Evolutionary conservation across 345 rosid genomes (phyloP), one percentile per base, ranked within the genome.

Genomic region (Bruguiera parviflora): DNA sequence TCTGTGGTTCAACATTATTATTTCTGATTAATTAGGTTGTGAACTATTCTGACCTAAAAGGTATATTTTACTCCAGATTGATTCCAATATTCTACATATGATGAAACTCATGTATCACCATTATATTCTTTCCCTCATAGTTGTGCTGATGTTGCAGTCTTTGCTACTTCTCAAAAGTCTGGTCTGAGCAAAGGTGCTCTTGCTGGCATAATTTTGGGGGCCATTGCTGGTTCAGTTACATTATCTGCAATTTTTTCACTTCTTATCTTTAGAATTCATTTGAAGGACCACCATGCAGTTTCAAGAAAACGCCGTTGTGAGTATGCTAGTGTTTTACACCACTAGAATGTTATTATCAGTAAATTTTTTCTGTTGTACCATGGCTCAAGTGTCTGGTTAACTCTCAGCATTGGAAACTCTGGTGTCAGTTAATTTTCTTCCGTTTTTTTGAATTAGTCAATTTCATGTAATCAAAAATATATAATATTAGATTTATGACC

Each of bases 181-280:
- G 82, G 87, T 46, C 8, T 92, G 66, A 84, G 87, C 73, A 87
- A 62, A 65, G 92, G 84, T 71, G 93, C 82, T 39, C 35, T 92
- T 69, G 90, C 65, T 58, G 97, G 91, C 66, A 78, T 88, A 64
- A 78, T 88, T 66, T 37, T 92, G 60, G 99, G 96, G 55, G 67
- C 87, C 52, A 84, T 86, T 69, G 97, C 92, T 13, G 87, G 65
- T 72, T 88, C 96, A 24, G 90, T 85, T 73, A 73, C 81, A 15
- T 19, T 95, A 76, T 88, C 96, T 7, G 96, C 92, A 58, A 68
- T 90, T 47, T 73, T 95, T 75, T 72, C 92, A 28, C 73, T 92
- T 73, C 64, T 92, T 66, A 85, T 95, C 55, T 53, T 87, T 79
- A 92, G 77, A 71, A 24, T 37, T 32, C 84, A 76, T 61, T 37